Evolutionary conservation across 2,329 filamentous ascomycete species (phyloP), one percentile per base, ranked within the genome.

Genomic region (Phialemoniopsis sp.): DNA sequence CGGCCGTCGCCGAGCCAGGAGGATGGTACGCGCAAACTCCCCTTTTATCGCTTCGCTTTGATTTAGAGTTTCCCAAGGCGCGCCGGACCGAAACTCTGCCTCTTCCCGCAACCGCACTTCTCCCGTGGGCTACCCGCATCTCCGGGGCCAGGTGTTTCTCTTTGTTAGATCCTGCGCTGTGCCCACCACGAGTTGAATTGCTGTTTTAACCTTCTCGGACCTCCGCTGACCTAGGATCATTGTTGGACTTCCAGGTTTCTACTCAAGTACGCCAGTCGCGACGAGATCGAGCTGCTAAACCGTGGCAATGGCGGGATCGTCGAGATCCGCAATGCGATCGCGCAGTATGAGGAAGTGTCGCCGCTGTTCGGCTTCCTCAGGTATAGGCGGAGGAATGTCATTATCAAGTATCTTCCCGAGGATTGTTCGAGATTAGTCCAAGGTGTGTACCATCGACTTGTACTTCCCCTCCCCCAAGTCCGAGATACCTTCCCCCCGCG

Each of bases 331-430:
- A 81, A 82, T 54, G 77, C 81, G 41, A 83, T 97, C 50, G 78
- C 83, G 43, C 72, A 78, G 46, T 95, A 94, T 58, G 79, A 87
- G 41, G 90, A 96, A 48, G 77, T 80, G 40, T 93, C 89, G 46
- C 93, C 93, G 16, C 70, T 98, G 35, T 98, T 94, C 57, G 93
- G 93, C 38, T 89, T 96, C 58, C 68, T 98, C 51, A 82, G 87
- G 53, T 97, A 96, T 63, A 77, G 91, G 41, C 82, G 90, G 57
- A 81, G 89, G 58, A 96, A 89, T 63, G 86, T 97, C 36, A 67
- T 98, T 44, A 78, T 98, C 61, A 96, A 93, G 67, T 95, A 93
- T 60, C 76, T 95, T 46, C 93, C 91, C 2, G 88, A 95, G 44
- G 87, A 84, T 43, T 91, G 90, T 49, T 97, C 93, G 46, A 80